These are phyloP conservation scores for Fagopyrum homotropicum DNA, from an alignment of 148 eudicot species.

Conservation along the genomic window DNA sequence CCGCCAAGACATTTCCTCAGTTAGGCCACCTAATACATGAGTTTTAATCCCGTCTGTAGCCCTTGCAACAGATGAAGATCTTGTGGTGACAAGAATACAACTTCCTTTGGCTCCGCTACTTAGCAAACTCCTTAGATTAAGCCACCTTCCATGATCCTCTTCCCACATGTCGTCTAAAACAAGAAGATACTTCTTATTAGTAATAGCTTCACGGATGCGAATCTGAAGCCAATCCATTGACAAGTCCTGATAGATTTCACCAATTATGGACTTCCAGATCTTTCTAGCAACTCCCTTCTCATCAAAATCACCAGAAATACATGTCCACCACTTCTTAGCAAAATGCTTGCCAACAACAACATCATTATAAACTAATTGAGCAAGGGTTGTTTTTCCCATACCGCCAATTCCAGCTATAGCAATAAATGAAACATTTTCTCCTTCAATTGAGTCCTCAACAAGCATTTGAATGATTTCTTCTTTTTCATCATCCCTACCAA, in stretches of 20 bases:
- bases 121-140: neutral
- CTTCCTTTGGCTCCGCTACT: constrained; percentile 4
- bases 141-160: constrained; percentile 14
- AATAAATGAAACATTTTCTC: constrained; percentile 7
- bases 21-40: constrained; percentile 20
- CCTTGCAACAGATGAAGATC: neutral
- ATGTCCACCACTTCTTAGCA: constrained; percentile 21
- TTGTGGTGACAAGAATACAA: neutral
- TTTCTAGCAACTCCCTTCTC: constrained; percentile 3
- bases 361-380: constrained; percentile 23
- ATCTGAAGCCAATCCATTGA: neutral
- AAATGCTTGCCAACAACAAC: neutral
- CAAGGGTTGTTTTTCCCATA: constrained; percentile 27
- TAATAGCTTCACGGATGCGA: constrained; percentile 4
- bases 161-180: constrained; percentile 22
- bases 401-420: constrained; percentile 23
- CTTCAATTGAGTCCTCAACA: neutral
- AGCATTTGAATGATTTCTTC: constrained; percentile 7
- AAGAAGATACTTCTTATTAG: constrained; percentile 11
- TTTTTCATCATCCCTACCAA: constrained; percentile 22
- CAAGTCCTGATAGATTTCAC: neutral
- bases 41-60: neutral
- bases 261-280: constrained; percentile 8
- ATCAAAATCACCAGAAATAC: constrained; percentile 17
- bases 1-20: constrained; percentile 25